A percentile compares a stretch with the other conserved stretches of the same genome.
These are phyloP conservation scores for Aspergillus ibericus DNA, from an alignment of 2,329 filamentous ascomycete genomes.

Conservation along the genomic window DNA sequence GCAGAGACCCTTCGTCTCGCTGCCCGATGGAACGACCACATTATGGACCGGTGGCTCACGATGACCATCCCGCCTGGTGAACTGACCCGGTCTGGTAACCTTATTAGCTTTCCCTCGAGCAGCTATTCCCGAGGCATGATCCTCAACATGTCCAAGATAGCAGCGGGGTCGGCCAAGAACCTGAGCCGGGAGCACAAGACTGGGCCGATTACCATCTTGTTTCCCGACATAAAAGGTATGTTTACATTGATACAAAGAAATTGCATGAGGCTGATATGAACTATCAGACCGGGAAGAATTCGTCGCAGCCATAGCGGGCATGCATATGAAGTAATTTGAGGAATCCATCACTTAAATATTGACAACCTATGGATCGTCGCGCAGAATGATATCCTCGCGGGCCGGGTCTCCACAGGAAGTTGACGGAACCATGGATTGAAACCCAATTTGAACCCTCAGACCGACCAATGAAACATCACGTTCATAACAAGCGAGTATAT, in stretches of 20 bases:
- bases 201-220: constrained; percentile 28
- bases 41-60: constrained; percentile 32
- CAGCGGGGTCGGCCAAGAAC: constrained; percentile 26
- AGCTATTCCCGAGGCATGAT: constrained; percentile 25
- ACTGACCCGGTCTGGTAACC: constrained; percentile 22
- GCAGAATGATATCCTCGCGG: background rate
- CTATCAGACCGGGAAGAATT: constrained; percentile 23
- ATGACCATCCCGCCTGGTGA: constrained; percentile 21
- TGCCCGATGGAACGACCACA: constrained; percentile 27
- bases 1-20: constrained; percentile 26
- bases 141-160: constrained; percentile 31
- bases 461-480: background rate
- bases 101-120: constrained; percentile 20
- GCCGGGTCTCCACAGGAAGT: background rate
- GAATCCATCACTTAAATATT: background rate
- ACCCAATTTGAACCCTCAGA: background rate
- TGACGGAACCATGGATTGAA: background rate
- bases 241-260: background rate
- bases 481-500: background rate
- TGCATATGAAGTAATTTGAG: background rate
- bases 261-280: background rate
- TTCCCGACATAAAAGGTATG: constrained; percentile 25
- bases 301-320: constrained; percentile 10
- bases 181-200: constrained; percentile 16
- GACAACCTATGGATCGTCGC: background rate